Base-by-base conservation (phyloP, 2,329 filamentous ascomycete species). In the Ceratocystis papillata region DNA sequence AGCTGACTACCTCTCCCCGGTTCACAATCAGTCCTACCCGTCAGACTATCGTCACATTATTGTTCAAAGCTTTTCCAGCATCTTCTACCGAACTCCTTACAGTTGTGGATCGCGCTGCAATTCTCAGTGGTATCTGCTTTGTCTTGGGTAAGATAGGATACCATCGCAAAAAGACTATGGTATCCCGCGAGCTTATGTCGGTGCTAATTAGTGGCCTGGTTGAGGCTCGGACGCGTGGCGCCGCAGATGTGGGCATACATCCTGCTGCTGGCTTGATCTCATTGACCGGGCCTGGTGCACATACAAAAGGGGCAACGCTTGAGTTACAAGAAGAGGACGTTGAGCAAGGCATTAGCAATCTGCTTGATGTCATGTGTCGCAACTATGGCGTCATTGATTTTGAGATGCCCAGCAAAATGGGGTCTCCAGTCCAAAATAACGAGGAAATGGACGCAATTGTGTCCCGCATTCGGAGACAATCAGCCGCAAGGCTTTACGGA, bases 161-260 rank as follows among this genome's bases (percentile, higher is more conserved):
- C 68, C 85, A 91, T 67, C 83, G 94, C 67, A 97, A 96, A 76
- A 96, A 95, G 75, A 91, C 89, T 3, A 88, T 97, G 77, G 85
- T 96, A 0, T 82, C 96, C 71, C 87, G 89, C 70, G 91, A 96
- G 72, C 81, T 97, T 62, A 82, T 99, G 7, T 87, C 86, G 2
- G 86, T 91, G 17, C 80, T 97, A 50, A 89, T 95, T 64, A 87
- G 87, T 44, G 91, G 89, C 2, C 80, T 99, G 7, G 87, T 96
- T 3, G 90, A 96, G 75, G 94, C 94, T 17, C 84, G 94, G 48
- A 96, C 95, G 60, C 83, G 93, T 61, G 93, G 93, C 41, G 94
- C 94, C 50, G 92, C 94, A n/a, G 94, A 97, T 73, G 89, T 94
- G 72, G 94, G 93, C 2, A 90, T 99, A 45, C 93, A 97, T 76